Conservation (phyloP, 1,284 basidiomycete genomes). For the Trichosporon faecale region DNA sequence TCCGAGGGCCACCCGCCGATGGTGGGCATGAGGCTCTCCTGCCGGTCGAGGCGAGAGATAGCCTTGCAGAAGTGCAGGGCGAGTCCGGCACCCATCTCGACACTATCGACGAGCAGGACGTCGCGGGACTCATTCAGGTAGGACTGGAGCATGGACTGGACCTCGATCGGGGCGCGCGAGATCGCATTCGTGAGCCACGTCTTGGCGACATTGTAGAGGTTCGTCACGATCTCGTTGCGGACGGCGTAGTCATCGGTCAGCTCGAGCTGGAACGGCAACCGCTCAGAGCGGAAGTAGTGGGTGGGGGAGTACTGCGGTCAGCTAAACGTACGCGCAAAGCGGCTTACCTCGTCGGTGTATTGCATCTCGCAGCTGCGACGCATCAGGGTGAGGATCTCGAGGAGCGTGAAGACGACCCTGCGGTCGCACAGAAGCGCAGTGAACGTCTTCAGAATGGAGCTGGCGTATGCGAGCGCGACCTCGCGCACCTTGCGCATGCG, state of each 20-base stretch:
- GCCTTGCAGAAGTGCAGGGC: constrained; percentile 79
- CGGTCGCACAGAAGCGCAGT: constrained; percentile 91
- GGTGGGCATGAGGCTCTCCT: constrained; percentile 57
- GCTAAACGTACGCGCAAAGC: too few relatives aligned
- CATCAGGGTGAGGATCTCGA: constrained; percentile 88
- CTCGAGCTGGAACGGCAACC: constrained; percentile 70
- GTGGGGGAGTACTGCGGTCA: constrained; percentile 73
- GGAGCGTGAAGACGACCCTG: constrained; percentile 77
- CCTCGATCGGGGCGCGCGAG: constrained; percentile 81
- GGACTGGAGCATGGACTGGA: constrained; percentile 86
- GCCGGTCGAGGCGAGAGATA: constrained; percentile 73
- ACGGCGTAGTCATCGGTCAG: constrained; percentile 83
- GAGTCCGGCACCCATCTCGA: constrained; percentile 84
- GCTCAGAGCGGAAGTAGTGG: constrained; percentile 77
- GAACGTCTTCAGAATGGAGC: constrained; percentile 84
- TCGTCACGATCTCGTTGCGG: constrained; percentile 76
- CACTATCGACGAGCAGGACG: constrained; percentile 63
- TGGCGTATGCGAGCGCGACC: constrained; percentile 75
- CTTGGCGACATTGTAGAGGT: constrained; percentile 69
- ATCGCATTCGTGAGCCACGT: constrained; percentile 83
- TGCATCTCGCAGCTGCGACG: constrained; percentile 87
- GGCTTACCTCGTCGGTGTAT: constrained; percentile 79
- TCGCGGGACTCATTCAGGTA: constrained; percentile 74
- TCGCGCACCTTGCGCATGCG: constrained; percentile 76
- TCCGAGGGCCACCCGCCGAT: constrained; percentile 59